A percentile compares a stretch with the other conserved stretches of the same genome.
These are phyloP conservation scores for Alternaria viburni DNA, from an alignment of 2,329 filamentous ascomycete species.

Conservation along the genomic window DNA sequence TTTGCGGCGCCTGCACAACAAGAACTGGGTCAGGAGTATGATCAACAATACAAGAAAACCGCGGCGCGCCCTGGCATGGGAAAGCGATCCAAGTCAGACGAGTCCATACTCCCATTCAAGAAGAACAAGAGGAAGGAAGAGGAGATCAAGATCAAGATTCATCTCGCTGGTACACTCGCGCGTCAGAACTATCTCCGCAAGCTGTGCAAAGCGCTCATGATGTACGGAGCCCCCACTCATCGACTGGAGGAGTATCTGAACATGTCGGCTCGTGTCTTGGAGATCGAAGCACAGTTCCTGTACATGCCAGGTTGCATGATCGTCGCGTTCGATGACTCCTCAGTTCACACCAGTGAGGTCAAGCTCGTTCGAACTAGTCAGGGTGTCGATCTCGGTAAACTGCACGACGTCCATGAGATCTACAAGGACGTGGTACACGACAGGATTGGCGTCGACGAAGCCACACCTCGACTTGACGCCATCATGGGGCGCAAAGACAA, in stretches of 20 bases:
- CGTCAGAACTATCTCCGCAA: constrained; percentile 84
- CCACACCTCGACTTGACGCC: constrained; percentile 66
- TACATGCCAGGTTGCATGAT: constrained; percentile 95
- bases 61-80: constrained; percentile 41
- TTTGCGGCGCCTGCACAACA: constrained; percentile 51
- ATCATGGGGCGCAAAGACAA: constrained; percentile 66
- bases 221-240: constrained; percentile 88
- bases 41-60: constrained; percentile 48
- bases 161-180: constrained; percentile 72
- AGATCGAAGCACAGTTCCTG: constrained; percentile 87
- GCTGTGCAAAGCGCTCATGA: constrained; percentile 85
- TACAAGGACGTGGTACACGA: constrained; percentile 87
- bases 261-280: constrained; percentile 86
- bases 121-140: constrained; percentile 52
- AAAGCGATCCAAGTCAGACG: constrained; percentile 46
- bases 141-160: constrained; percentile 64
- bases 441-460: constrained; percentile 73
- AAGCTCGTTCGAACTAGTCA: constrained; percentile 73
- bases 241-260: constrained; percentile 89
- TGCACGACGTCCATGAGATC: constrained; percentile 75
- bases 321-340: constrained; percentile 80
- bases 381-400: constrained; percentile 74
- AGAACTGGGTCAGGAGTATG: constrained; percentile 52
- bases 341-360: constrained; percentile 79
- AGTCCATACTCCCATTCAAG: constrained; percentile 47